Evolutionary conservation across 495 filamentous ascomycete genomes (phyloP), one percentile per base, ranked within the genome.

Genomic region (Penicillium lividum): DNA sequence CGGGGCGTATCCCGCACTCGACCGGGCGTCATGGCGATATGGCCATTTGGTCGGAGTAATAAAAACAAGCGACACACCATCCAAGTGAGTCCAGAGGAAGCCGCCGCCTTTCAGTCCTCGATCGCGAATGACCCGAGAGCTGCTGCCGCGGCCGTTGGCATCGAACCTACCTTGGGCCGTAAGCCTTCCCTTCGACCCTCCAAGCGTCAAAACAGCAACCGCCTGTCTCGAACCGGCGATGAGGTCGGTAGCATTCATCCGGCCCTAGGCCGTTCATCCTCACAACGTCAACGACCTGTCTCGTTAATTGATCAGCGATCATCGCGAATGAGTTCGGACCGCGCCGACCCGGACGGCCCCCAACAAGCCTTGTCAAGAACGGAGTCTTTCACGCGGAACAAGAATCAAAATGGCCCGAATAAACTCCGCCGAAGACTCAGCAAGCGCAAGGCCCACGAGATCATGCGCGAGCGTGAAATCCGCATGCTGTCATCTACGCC

Each of bases 391-490:
- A 70, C 91, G 40, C 86, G 84, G 47, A 67, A 86, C 67, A 84
- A 82, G 48, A 82, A 77, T 53, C 81, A 77, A 68, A 70, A 79
- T 75, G 78, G 68, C 5, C 73, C 77, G 2, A 73, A 73, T 22
- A 75, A 88, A 27, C 71, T 84, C 38, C 82, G 86, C 31, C 84
- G 87, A 48, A 89, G 84, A 63, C 86, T 90, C 15, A 94, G 88
- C 77, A 96, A 92, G 73, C 82, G 88, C 54, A 87, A 88, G 53
- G 84, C 85, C 34, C 74, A 88, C 38, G 89, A 95, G 55, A 83
- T 84, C 67, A 79, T 84, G 53, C 82, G 92, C 16, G 92, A 95
- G 69, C 89, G 89, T 53, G 91, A 97, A 73, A 91, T 97, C 62
- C 86, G 86, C 57, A 81, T 89, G n/a, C 88, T 97, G 86, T 88